These are phyloP conservation scores for Trametes maxima DNA, from an alignment of 768 basidiomycete genomes.

Conservation along the genomic window DNA sequence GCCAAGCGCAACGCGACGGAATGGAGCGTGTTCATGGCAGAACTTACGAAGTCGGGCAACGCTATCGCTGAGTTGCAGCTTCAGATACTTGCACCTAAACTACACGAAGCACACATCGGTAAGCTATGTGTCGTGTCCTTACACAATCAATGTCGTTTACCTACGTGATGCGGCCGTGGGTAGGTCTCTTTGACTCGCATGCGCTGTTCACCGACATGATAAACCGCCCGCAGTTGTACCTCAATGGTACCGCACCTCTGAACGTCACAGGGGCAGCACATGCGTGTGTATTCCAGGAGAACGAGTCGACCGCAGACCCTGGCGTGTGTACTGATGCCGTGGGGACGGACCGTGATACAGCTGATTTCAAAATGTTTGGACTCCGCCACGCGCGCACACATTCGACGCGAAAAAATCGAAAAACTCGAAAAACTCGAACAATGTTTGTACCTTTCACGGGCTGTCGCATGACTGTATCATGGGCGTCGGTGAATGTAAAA, in stretches of 20 bases:
- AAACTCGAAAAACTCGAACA: no score
- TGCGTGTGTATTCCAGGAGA: slow-evolving; percentile 47
- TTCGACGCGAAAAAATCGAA: no score
- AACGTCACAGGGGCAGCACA: slow-evolving; percentile 58
- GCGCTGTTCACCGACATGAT: slow-evolving; percentile 64
- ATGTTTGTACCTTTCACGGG: no score
- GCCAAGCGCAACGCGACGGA: slow-evolving; percentile 36
- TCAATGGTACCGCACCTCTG: slow-evolving; percentile 64
- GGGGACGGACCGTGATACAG: slow-evolving; percentile 51
- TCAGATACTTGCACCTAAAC: slow-evolving; percentile 26
- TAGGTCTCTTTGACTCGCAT: slow-evolving; percentile 65
- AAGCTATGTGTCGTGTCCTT: neutral
- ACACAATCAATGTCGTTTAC: neutral
- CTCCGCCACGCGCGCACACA: no score
- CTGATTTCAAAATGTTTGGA: no score
- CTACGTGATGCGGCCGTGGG: no score
- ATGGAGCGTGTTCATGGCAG: slow-evolving; percentile 38
- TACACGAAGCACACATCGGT: slow-evolving; percentile 59
- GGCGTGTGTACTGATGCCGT: slow-evolving; percentile 41
- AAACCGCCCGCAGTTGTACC: slow-evolving; percentile 49
- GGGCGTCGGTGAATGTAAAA: no score
- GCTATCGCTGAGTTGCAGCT: slow-evolving; percentile 32
- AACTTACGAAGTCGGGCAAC: slow-evolving; percentile 36
- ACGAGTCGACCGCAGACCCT: slow-evolving; percentile 32
- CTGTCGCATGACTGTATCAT: no score